Evolutionary conservation across 1,284 basidiomycete species (phyloP).

Genomic region (Cryptococcus amylolentus): DNA sequence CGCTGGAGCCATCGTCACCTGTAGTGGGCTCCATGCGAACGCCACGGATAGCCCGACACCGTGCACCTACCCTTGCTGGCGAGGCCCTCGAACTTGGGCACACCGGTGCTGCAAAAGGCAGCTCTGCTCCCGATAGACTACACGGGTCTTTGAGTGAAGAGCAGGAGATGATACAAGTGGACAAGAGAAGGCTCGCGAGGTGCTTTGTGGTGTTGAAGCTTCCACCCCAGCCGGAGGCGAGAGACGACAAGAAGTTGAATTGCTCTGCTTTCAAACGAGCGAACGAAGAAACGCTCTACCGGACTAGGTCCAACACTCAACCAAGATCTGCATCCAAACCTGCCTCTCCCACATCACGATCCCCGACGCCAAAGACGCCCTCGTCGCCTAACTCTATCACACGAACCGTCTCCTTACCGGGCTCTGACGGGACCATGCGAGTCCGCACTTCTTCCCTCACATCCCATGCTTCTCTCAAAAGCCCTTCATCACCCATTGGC

Average conservation of each 20-base stretch:
- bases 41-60: conserved; percentile 14
- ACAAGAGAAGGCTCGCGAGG: conserved; percentile 23
- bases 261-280: neutral
- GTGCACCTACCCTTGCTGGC: conserved; percentile 43
- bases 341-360: neutral
- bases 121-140: neutral
- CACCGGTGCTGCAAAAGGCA: neutral
- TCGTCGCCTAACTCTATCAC: neutral
- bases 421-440: neutral
- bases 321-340: neutral
- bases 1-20: conserved; percentile 14
- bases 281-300: neutral
- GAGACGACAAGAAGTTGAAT: neutral
- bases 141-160: conserved; percentile 5
- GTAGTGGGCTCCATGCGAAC: conserved; percentile 2
- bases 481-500: neutral
- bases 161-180: conserved; percentile 5
- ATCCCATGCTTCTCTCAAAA: neutral
- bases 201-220: conserved; percentile 36
- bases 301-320: neutral
- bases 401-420: neutral
- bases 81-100: conserved; percentile 29
- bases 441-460: neutral
- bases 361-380: neutral
- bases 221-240: neutral